Evolutionary conservation across 805 yeast genomes (phyloP).

Genomic region (Saccharomycopsis lassenensis): DNA sequence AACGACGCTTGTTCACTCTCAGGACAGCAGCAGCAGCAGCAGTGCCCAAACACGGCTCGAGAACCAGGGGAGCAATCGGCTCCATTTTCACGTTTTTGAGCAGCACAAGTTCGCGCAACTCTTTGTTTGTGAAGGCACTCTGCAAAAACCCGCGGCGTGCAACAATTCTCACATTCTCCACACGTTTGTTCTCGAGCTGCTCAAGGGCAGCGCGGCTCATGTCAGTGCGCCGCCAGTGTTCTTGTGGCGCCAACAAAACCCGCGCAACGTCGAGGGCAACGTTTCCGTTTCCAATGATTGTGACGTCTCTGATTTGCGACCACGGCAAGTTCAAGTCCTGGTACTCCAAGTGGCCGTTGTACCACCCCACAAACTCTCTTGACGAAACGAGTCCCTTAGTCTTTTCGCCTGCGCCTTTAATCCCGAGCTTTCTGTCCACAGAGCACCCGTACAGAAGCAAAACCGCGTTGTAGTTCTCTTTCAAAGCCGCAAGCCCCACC

Average conservation of each 20-base stretch:
- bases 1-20: conserved; percentile 52
- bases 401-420: conserved; percentile 46
- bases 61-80: conserved; percentile 33
- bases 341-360: conserved; percentile 75
- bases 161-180: conserved; percentile 58
- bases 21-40: too few relatives aligned
- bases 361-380: conserved; percentile 89
- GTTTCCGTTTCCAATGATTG: conserved; percentile 92
- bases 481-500: conserved; percentile 38
- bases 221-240: conserved; percentile 58
- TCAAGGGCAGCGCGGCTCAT: conserved; percentile 51
- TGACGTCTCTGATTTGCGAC: conserved; percentile 48
- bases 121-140: conserved; percentile 87
- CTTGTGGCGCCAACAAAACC: conserved; percentile 40
- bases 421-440: conserved; percentile 37
- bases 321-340: conserved; percentile 44
- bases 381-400: conserved; percentile 65
- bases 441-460: conserved; percentile 79
- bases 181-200: conserved; percentile 37
- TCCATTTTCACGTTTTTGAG: conserved; percentile 36
- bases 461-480: conserved; percentile 55
- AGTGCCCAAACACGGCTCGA: too few relatives aligned
- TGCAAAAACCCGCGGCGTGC: conserved; percentile 83
- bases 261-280: conserved; percentile 91
- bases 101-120: conserved; percentile 73